These are phyloP conservation scores for Stygiomarasmius scandens DNA, from an alignment of 1,284 basidiomycete species.

Conservation along the genomic window DNA sequence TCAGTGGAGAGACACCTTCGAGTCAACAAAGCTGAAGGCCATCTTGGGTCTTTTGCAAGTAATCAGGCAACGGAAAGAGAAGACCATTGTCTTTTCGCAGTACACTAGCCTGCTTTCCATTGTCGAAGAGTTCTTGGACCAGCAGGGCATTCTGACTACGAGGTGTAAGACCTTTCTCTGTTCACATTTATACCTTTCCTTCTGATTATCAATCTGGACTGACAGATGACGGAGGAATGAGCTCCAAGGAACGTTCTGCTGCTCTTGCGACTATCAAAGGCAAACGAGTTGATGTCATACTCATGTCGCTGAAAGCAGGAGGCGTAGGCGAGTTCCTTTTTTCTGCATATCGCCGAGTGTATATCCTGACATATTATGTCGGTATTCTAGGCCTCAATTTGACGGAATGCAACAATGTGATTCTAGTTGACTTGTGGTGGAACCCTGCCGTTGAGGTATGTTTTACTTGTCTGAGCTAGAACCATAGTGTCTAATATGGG, in stretches of 20 bases:
- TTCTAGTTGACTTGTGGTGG: slow-evolving; percentile 65
- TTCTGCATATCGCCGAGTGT: not conserved
- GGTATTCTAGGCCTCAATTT: slow-evolving; percentile 53
- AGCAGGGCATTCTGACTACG: slow-evolving; percentile 44
- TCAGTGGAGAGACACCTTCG: not conserved
- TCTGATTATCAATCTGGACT: too few species aligned
- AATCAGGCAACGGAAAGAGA: slow-evolving; percentile 30
- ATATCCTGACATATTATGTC: not conserved
- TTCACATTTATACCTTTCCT: not conserved
- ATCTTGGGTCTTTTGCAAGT: not conserved
- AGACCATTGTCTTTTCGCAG: slow-evolving; percentile 55
- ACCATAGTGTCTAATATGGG: not conserved
- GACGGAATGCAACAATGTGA: slow-evolving; percentile 62
- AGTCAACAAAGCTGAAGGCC: not conserved
- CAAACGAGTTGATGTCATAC: slow-evolving; percentile 43
- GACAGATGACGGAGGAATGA: too few species aligned
- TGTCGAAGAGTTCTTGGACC: slow-evolving; percentile 52
- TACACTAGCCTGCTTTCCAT: slow-evolving; percentile 64
- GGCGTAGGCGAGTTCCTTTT: slow-evolving; percentile 47
- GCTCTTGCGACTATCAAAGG: slow-evolving; percentile 45
- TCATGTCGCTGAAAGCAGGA: slow-evolving; percentile 67
- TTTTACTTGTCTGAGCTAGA: slow-evolving; percentile 3
- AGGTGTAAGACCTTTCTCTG: slow-evolving; percentile 44
- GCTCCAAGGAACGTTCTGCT: too few species aligned
- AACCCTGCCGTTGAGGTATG: slow-evolving; percentile 47